phyloP scores from a whole-genome alignment of 2,329 filamentous ascomycete genomes.

The Fusarium pininemorale region DNA sequence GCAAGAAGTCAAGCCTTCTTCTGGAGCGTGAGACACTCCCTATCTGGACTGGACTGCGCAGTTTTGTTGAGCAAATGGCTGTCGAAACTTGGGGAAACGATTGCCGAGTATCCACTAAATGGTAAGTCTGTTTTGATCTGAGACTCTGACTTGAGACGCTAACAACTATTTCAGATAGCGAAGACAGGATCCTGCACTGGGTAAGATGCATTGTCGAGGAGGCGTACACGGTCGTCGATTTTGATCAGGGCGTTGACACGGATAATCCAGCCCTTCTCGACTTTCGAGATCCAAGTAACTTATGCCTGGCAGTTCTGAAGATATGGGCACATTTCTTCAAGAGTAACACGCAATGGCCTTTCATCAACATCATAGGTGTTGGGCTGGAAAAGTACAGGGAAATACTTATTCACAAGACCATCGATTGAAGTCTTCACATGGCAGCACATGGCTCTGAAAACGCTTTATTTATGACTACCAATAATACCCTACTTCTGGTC shows the following conservation, averaged over 20 bases:
- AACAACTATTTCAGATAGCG: slow-evolving; percentile 44
- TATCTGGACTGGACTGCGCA: slow-evolving; percentile 64
- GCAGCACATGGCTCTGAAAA: not conserved
- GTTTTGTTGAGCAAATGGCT: slow-evolving; percentile 61
- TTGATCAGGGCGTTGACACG: slow-evolving; percentile 38
- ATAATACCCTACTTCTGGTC: not conserved
- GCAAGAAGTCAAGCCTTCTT: slow-evolving; percentile 64
- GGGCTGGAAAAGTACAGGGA: slow-evolving; percentile 51
- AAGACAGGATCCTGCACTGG: slow-evolving; percentile 58
- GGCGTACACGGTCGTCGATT: slow-evolving; percentile 51
- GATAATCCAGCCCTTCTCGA: not conserved
- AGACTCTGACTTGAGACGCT: accelerated
- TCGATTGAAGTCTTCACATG: not conserved
- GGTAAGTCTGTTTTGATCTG: not conserved
- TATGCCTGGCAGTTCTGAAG: slow-evolving; percentile 49
- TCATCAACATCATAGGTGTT: slow-evolving; percentile 56
- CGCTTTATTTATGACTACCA: not conserved
- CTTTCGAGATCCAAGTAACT: not conserved
- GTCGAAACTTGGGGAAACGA: not conserved
- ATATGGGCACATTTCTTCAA: slow-evolving; percentile 59
- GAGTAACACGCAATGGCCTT: slow-evolving; percentile 58
- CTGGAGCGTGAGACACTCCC: slow-evolving; percentile 65
- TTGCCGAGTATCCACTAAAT: not conserved
- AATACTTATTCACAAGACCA: slow-evolving; percentile 11
- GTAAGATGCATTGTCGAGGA: slow-evolving; percentile 57